phyloP scores from a whole-genome alignment of 345 rosid genomes.

The Eucalyptus leucophloia region DNA sequence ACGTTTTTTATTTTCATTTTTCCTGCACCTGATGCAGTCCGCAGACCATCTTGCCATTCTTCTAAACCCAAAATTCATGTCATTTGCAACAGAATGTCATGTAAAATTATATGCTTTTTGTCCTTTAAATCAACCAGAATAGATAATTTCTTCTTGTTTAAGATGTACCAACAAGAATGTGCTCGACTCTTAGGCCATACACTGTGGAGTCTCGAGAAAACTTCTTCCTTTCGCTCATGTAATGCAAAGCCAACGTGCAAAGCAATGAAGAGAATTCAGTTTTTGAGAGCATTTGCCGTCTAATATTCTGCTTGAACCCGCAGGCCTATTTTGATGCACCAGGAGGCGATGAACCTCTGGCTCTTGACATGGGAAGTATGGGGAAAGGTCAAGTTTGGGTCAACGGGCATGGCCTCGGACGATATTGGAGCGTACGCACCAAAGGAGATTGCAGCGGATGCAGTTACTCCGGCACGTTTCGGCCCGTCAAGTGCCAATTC shows the following conservation, averaged over 20 bases:
- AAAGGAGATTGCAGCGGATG: conserved; percentile 33
- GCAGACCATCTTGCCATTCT: not conserved
- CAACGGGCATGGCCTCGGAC: conserved; percentile 39
- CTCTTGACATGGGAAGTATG: conserved; percentile 47
- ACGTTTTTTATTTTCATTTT: not conserved
- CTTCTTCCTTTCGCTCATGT: not conserved
- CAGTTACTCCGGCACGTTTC: conserved; percentile 17
- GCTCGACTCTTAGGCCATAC: not conserved
- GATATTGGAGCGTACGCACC: conserved; percentile 35
- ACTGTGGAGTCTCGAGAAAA: not conserved
- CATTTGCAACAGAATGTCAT: not conserved
- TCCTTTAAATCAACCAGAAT: not conserved
- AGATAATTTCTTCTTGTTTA: not conserved
- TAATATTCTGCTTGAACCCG: not conserved
- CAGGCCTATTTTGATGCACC: conserved; percentile 39
- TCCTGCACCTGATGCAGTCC: not conserved
- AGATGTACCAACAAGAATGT: not conserved
- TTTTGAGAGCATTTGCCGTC: not conserved
- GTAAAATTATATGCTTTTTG: not conserved
- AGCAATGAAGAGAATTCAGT: not conserved
- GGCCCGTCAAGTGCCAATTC: conserved; percentile 26
- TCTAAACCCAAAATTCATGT: not conserved
- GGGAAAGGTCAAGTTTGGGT: conserved; percentile 49
- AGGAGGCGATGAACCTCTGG: conserved; percentile 35
- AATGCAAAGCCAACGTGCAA: not conserved